Evolutionary conservation across 257 asterid species (phyloP), one percentile per base, ranked within the genome.

Genomic region (Paulownia fortunei): DNA sequence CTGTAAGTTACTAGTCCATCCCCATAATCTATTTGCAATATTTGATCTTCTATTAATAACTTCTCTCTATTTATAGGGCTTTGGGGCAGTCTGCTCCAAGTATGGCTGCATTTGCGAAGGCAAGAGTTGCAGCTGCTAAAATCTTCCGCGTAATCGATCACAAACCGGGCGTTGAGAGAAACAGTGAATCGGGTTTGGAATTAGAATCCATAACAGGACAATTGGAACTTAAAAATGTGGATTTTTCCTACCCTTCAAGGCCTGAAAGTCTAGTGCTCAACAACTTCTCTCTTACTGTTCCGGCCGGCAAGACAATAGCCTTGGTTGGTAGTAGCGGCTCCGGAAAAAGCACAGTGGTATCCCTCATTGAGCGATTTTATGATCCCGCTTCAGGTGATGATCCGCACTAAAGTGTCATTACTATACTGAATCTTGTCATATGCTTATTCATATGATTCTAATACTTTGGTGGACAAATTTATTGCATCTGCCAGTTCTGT

Each of bases 321-420:
- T 76, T 94, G 75, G 97, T 94, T 0, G 98, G 97, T 41, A 92
- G 97, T 81, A 94, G 98, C 37, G 97, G 98, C 58, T 94, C 98
- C 0, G 98, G 98, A 0, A 94, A 94, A 79, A 94, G 98, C 78
- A 94, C 98, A 0, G 97, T 94, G 39, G 98, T 94, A 18, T 89
- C 98, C 65, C 97, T 94, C 62, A 90, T 94, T 3, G 98, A 94
- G 85, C 90, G 98, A 71, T 94, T 94, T 76, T 94, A 94, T 21
- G 98, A 94, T 80, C 97, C 98, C 79, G 79, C 88, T 62, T 85
- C 97, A 71, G 98, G 98, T 94, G 74, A 58, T 37, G 15, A 79
- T 59, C 37, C 30, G 0, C 15, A 30, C 46, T 46, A 23, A 64
- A 65, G 21, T 46, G 12, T 12, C 51, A 69, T 62, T 36, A 46